A percentile compares a stretch with the other conserved stretches of the same genome.
phyloP scores from a whole-genome alignment of 208 protist species.

The Leishmania tarentolae region DNA sequence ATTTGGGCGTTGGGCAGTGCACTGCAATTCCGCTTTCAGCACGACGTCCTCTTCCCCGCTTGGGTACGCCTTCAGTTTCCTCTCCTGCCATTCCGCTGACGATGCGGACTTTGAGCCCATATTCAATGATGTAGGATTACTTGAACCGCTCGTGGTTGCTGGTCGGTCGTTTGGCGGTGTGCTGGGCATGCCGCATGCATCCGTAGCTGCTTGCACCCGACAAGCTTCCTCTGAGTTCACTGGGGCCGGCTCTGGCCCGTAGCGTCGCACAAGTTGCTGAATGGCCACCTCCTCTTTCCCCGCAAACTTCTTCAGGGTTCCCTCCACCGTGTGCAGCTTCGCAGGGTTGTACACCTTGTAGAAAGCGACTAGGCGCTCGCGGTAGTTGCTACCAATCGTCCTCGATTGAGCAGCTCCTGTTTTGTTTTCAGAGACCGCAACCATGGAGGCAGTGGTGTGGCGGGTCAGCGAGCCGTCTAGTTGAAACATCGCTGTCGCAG shows the following conservation, averaged over 20 bases:
- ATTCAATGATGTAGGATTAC: not conserved
- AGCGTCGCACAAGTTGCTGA: constrained; percentile 49
- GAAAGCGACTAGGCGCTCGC: constrained; percentile 48
- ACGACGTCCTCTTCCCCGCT: constrained; percentile 45
- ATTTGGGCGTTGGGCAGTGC: constrained; percentile 3
- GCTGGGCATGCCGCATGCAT: not conserved
- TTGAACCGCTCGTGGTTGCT: not conserved
- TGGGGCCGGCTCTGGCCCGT: constrained; percentile 50
- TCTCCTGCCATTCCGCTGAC: constrained; percentile 31
- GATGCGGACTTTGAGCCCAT: constrained; percentile 2
- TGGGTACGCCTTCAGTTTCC: constrained; percentile 35
- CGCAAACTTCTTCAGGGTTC: constrained; percentile 43
- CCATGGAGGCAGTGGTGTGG: not conserved
- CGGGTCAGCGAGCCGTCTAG: not conserved
- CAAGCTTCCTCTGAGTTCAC: constrained; percentile 9
- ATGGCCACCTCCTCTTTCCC: constrained; percentile 63
- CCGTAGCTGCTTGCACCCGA: constrained; percentile 6
- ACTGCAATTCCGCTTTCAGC: constrained; percentile 45
- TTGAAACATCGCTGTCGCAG: not conserved
- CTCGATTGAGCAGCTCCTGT: not conserved
- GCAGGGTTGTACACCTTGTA: constrained; percentile 57
- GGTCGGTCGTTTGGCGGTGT: constrained; percentile 5
- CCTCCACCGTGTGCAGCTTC: constrained; percentile 54
- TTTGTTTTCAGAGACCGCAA: not conserved
- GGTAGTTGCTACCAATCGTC: constrained; percentile 21